phyloP scores from a whole-genome alignment of 2,329 filamentous ascomycete species.

The Ophiostoma piceae region DNA sequence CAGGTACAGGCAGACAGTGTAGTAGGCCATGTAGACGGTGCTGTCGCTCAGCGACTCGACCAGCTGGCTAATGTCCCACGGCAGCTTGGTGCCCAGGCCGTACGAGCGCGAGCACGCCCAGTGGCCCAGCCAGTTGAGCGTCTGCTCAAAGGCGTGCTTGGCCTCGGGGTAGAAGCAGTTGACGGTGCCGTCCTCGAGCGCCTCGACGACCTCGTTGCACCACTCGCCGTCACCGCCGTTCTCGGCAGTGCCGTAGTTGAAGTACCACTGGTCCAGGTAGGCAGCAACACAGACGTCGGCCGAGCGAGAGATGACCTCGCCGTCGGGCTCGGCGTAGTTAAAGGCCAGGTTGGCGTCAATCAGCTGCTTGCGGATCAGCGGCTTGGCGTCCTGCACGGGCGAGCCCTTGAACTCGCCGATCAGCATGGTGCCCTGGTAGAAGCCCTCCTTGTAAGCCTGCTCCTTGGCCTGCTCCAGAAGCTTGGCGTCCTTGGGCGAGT shows the following conservation, averaged over 20 bases:
- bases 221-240: slow-evolving; percentile 69
- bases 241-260: slow-evolving; percentile 61
- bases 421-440: slow-evolving; percentile 89
- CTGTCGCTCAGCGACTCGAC: slow-evolving; percentile 86
- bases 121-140: slow-evolving; percentile 86
- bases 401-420: slow-evolving; percentile 84
- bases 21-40: slow-evolving; percentile 86
- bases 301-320: slow-evolving; percentile 79
- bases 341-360: slow-evolving; percentile 76
- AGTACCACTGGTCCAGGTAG: slow-evolving; percentile 93
- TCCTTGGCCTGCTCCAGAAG: slow-evolving; percentile 93
- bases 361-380: slow-evolving; percentile 71
- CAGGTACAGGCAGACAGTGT: slow-evolving; percentile 60
- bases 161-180: slow-evolving; percentile 76
- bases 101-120: slow-evolving; percentile 94
- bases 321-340: slow-evolving; percentile 88
- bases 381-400: slow-evolving; percentile 76
- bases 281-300: slow-evolving; percentile 67
- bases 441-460: slow-evolving; percentile 92
- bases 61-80: slow-evolving; percentile 86
- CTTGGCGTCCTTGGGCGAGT: slow-evolving; percentile 89
- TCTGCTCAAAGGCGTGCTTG: slow-evolving; percentile 74
- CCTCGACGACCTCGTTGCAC: slow-evolving; percentile 68
- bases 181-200: slow-evolving; percentile 62
- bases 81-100: slow-evolving; percentile 87